Base-by-base conservation (phyloP, 805 yeast species). In the Spencermartinsiella europaea region DNA sequence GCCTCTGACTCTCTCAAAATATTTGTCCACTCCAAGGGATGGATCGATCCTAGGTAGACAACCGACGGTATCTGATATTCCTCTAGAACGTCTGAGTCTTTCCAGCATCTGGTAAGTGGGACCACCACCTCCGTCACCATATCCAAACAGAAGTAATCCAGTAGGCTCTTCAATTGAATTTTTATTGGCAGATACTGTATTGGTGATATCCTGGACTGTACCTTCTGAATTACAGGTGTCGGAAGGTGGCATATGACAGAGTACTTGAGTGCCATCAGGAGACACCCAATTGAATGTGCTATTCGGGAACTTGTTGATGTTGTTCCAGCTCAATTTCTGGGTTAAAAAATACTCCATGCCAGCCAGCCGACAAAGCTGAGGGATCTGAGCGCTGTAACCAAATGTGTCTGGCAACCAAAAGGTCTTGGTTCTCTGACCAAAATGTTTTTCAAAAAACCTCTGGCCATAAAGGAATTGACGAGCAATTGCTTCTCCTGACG, bases 51-150 rank as follows among this genome's bases (percentile, higher is more conserved):
- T 75, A 2, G 97, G 97, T 49, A 90, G 73, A 35, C 75, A 72
- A 3, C 89, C 91, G n/a, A 80, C 78, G 4, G 79, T 78, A 56
- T 85, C 80, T 17, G 84, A 75, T 55, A 83, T 65, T 14, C 91
- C 91, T 60, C 93, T 73, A 57, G 84, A 78, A 57, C 93, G 77
- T 65, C 95, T 77, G 59, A 85, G 68, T 57, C 83, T 83, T 55
- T 85, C 93, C 53, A 85, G 52, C 89, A 84, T 84, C 56, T 81
- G 87, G 39, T 81, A 81, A 3, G 81, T 76, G 44, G 95, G 93
- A 4, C 95, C 95, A 56, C 95, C 95, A 53, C 95, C 95, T 58
- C 95, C 95, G 62, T 85, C 95, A 58, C 95, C 95, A 57, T 80
- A 79, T 33, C 95, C 95, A 54, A 77, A 85, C 27, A 84, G 66